Percentiles rank a stretch among this genome's conserved stretches.
Evolutionary conservation across 1,284 basidiomycete genomes (phyloP).

Genomic region (Abortiporus biennis): DNA sequence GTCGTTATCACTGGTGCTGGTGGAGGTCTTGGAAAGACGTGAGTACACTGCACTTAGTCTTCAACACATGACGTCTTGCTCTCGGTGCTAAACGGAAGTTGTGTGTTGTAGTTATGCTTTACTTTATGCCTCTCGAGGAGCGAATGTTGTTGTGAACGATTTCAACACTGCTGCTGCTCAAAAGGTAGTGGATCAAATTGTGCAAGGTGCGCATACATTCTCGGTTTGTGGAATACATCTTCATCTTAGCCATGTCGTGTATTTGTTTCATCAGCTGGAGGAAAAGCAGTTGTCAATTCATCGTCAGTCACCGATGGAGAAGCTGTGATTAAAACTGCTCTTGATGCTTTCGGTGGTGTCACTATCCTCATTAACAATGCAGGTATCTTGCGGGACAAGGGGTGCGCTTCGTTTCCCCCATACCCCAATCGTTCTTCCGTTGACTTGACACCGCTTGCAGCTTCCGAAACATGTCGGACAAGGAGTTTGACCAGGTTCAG

Average conservation of each 20-base stretch:
- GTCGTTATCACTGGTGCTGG: constrained; percentile 96
- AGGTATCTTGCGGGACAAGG: constrained; percentile 83
- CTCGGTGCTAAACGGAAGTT: neutral
- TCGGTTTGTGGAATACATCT: neutral
- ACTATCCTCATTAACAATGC: constrained; percentile 95
- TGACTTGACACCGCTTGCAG: constrained; percentile 27
- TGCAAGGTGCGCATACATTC: constrained; percentile 48
- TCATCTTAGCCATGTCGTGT: constrained; percentile 1
- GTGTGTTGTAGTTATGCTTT: constrained; percentile 69
- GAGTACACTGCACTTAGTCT: constrained; percentile 24
- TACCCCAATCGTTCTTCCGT: constrained; percentile 1
- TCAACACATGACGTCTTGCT: neutral
- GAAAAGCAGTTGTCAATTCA: constrained; percentile 82
- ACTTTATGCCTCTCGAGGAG: constrained; percentile 87
- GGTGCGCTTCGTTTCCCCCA: constrained; percentile 37
- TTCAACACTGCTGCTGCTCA: constrained; percentile 87
- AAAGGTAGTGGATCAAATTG: constrained; percentile 90
- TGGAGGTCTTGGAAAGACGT: constrained; percentile 91
- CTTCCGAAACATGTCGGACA: constrained; percentile 90
- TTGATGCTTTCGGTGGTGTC: constrained; percentile 83
- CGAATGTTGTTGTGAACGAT: constrained; percentile 95
- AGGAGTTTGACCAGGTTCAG: constrained; percentile 83
- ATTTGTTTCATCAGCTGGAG: constrained; percentile 56
- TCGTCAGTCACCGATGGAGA: constrained; percentile 88
- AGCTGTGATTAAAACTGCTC: constrained; percentile 82